Evolutionary conservation across 2,329 filamentous ascomycete genomes (phyloP), one percentile per base, ranked within the genome.

Genomic region (Apiospora phragmitis): DNA sequence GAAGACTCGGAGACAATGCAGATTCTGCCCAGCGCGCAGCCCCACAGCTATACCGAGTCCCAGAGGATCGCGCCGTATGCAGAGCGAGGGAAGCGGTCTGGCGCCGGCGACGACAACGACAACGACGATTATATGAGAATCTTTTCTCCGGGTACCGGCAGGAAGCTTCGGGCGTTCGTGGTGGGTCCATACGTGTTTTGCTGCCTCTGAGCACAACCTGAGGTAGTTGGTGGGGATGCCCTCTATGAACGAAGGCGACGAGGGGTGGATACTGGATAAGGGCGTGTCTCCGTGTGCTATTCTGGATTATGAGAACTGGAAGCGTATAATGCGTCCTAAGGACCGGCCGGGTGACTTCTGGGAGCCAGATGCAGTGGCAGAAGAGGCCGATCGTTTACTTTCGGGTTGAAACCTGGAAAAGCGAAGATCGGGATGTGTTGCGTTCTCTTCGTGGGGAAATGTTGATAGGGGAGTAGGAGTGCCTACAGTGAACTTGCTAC

Each of bases 321-420:
- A 32, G 47, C 45, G 38, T 18, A 71, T 71, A 38, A 71, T 71
- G 70, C 70, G 62, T 42, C 24, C 68, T 24, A 62, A 71, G 32
- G 70, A 68, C 70, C 69, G 70, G 70, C 70, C 70, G 41, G 70
- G 38, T 14, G 67, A 67, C 41, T 8, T 26, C 18, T 69, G 68
- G 70, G 67, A 71, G 35, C 62, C 62, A 32, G 59, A 69, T 21
- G 70, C 59, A 24, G 67, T 49, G 42, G n/a, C 14, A 18, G 62
- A 65, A 65, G 67, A 67, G 59, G 11, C 69, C 16, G 62, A 71
- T 21, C 70, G 67, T 41, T 26, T 68, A 21, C 66, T 70, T 49
- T 49, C 7, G 45, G 45, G 26, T 2, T 24, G 45, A 49, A 26
- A 11, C 45, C 2, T 8, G 1, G 8, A 18, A 11, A 14, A 8